Evolutionary conservation across 768 basidiomycete species (phyloP), one percentile per base, ranked within the genome.

Genomic region (Pisolithus microcarpus): DNA sequence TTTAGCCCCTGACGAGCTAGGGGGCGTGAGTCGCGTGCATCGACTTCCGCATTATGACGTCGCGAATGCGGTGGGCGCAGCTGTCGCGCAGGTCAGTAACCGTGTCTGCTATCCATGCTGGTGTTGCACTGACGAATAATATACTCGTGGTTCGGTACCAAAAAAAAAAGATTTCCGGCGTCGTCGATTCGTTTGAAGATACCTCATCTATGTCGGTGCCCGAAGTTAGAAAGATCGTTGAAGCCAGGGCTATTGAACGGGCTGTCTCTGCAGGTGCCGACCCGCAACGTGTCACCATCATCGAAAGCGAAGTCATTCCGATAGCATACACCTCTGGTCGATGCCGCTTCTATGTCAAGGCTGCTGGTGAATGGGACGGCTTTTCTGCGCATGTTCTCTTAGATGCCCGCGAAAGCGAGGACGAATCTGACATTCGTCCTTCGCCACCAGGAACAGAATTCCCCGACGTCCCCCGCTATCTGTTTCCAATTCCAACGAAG

Each of bases 61-160:
- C 36, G 82, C 83, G 9, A 81, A 84, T 49, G 81, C 82, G 7
- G 76, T 82, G 2, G 81, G 82, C 4, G 78, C 78, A 15, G 78
- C 77, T 2, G 75, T 70, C 58, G 65, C 65, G 43, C 65, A 67
- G 67, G 67, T 69, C 23, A 54, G 55, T 44, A 16, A 26, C 26
- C 9, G 5, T 24, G 15, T 15, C 42, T 24, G 42, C 23, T 26
- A 26, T 23, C n/a, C 23, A 8, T 44, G 9, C 40, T 19, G 23
- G 10, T 15, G 16, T 15, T 9, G 45, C n/a, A 26, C n/a, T 19
- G 15, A 18, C 30, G 23, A 24, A 7, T 18, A 23, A 23, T 15
- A 34, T 18, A 24, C 37, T 30, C 21, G 23, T 21, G 26, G 48
- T 42, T 24, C 26, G 15, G 37, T 38, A 40, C 10, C n/a, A n/a